Evolutionary conservation across 108 stramenopile species (phyloP).

Genomic region (Nitzschia inconspicua): DNA sequence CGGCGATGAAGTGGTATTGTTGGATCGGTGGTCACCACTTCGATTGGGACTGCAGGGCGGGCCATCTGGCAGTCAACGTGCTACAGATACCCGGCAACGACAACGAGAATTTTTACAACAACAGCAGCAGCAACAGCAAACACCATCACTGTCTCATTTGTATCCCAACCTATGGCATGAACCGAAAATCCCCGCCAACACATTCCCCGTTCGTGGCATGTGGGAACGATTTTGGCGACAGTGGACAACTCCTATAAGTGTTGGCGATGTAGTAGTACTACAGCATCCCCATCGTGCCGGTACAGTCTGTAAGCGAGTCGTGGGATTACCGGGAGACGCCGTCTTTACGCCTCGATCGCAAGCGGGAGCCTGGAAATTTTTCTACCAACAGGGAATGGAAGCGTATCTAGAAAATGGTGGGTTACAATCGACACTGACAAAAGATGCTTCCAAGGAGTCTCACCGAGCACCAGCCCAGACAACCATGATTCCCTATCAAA

Average conservation of each 20-base stretch:
- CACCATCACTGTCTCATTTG: background rate
- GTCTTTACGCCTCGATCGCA: conserved; percentile 48
- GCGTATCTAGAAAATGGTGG: background rate
- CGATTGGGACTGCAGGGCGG: conserved; percentile 58
- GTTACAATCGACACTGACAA: too few relatives aligned
- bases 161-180: conserved; percentile 33
- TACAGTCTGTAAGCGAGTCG: conserved; percentile 91
- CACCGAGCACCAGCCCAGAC: background rate
- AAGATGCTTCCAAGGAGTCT: background rate
- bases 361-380: conserved; percentile 7
- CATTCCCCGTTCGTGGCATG: conserved; percentile 15
- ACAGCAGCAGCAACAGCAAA: background rate
- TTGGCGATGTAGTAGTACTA: conserved; percentile 90
- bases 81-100: background rate
- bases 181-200: conserved; percentile 36
- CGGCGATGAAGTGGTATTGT: conserved; percentile 70
- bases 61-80: conserved; percentile 25
- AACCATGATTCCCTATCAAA: background rate
- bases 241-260: conserved; percentile 51
- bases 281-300: conserved; percentile 78
- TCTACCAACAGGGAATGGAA: too few relatives aligned
- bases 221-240: conserved; percentile 31
- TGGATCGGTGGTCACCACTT: conserved; percentile 74
- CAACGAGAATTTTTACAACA: conserved; percentile 4
- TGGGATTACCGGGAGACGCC: conserved; percentile 88